Base-by-base conservation (phyloP, 257 asterid species). In the Solanum bulbocastanum region DNA sequence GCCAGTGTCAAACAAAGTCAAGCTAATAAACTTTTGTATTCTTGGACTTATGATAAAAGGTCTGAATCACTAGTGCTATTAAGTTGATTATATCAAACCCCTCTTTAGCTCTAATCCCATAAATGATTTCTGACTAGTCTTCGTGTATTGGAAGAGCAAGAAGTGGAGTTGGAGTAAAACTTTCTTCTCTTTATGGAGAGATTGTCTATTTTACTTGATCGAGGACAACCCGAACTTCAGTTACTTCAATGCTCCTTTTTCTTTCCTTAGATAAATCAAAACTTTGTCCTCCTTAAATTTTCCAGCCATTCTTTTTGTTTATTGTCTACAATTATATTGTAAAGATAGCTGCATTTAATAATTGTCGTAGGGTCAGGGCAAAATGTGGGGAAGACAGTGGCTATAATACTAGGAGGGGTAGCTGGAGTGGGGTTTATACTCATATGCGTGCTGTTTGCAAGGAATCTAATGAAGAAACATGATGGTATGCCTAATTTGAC, bases 341-440 rank as follows among this genome's bases (percentile, higher is more conserved):
- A 30, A 81, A 81, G 42, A 10, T 11, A 81, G 16, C 85, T 81
- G 69, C 39, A 27, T 81, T 81, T 81, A 16, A 81, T 46, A 46
- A 81, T 30, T 46, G 85, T 93, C 69, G 69, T 88, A 94, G 98
- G 99, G 82, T 82, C 98, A 88, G 98, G 97, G 91, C 94, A 95
- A 87, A 94, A 88, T 89, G 92, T 95, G 65, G 99, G 98, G 84
- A 97, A 95, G 87, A 97, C 99, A 0, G 98, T 96, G 92, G 99
- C 99, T 68, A 96, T 97, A 66, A 96, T 97, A 90, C 69, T 96
- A 56, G 99, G 99, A 94, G 99, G 99, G 89, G 99, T 98, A 76
- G 99, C 97, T n/a, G 98, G 98, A 36, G 98, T 95, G 76, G 99
- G 98, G 68, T 94, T 97, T 91, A 84, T 97, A 88, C 94, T 96